phyloP scores from a whole-genome alignment of 768 basidiomycete genomes.

The Podaxis rugospora region DNA sequence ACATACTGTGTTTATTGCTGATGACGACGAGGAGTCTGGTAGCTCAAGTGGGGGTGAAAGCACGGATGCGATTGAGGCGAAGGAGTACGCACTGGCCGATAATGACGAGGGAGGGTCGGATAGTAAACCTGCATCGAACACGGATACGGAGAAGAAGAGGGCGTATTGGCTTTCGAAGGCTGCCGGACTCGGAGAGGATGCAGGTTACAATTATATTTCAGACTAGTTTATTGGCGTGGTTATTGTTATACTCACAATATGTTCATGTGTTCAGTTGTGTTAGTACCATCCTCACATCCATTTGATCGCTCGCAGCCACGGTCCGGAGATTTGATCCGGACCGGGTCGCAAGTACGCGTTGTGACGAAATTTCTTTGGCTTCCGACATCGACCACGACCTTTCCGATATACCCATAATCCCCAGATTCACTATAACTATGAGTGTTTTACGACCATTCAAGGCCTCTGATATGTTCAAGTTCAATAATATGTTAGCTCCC shows the following conservation, averaged over 20 bases:
- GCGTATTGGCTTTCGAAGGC: conserved; percentile 61
- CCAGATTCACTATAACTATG: conserved; percentile 41
- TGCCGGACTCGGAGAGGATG: conserved; percentile 24
- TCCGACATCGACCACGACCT: not conserved
- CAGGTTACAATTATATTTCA: conserved; percentile 9
- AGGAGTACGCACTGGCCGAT: conserved; percentile 17
- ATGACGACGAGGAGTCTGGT: conserved; percentile 36
- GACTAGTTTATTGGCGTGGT: not conserved
- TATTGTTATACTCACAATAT: not conserved
- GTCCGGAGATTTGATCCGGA: conserved; percentile 4
- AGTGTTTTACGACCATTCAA: conserved; percentile 82
- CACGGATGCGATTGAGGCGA: conserved; percentile 20
- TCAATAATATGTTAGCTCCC: conserved; percentile 77
- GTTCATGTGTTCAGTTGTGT: not conserved
- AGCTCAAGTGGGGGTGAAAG: conserved; percentile 10
- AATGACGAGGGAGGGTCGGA: conserved; percentile 10
- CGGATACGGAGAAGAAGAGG: conserved; percentile 30
- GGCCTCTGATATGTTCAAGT: conserved; percentile 87
- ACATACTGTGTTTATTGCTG: conserved; percentile 48
- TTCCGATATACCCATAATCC: not conserved
- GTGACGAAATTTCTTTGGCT: not conserved
- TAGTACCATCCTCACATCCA: too few species aligned
- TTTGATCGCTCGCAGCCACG: not conserved
- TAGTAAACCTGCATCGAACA: conserved; percentile 2
- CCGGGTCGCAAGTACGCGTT: not conserved